Conservation (phyloP, 1,284 basidiomycete genomes). For the Xanthoconium separans region DNA sequence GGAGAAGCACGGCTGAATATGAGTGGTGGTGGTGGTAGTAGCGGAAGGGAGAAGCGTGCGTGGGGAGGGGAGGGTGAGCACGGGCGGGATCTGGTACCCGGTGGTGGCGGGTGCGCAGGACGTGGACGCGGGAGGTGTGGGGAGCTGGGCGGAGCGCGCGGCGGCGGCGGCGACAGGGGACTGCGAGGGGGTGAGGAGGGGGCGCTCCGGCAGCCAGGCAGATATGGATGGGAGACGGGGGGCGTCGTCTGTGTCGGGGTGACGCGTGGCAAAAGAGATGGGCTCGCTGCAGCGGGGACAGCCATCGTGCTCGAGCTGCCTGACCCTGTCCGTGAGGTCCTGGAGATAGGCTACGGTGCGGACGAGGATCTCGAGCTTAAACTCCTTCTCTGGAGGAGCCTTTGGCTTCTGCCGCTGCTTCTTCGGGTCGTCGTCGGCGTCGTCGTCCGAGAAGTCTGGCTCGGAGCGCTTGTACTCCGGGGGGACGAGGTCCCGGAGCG, state of each 20-base stretch:
- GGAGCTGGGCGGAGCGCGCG: conserved; percentile 35
- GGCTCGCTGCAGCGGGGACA: conserved; percentile 34
- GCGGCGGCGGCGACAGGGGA: conserved; percentile 15
- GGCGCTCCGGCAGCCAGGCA: conserved; percentile 42
- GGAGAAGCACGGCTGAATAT: conserved; percentile 29
- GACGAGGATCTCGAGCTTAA: conserved; percentile 79
- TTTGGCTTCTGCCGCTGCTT: conserved; percentile 37
- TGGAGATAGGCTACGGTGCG: conserved; percentile 70
- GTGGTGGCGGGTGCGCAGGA: conserved; percentile 31
- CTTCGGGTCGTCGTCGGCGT: conserved; percentile 26
- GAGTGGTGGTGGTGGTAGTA: background rate
- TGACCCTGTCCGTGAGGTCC: conserved; percentile 55
- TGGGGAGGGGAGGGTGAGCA: conserved; percentile 41
- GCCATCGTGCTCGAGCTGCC: conserved; percentile 40
- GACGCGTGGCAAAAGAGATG: conserved; percentile 13
- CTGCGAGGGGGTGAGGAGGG: conserved; percentile 20
- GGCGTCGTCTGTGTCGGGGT: background rate
- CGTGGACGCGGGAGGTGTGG: conserved; percentile 45
- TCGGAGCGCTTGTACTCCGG: conserved; percentile 41
- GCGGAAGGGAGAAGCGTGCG: conserved; percentile 15
- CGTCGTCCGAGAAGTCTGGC: conserved; percentile 30
- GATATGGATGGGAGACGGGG: conserved; percentile 48
- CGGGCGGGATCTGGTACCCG: conserved; percentile 30
- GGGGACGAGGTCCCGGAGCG: conserved; percentile 65
- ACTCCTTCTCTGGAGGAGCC: conserved; percentile 63